Conservation (phyloP, 495 filamentous ascomycete genomes). For the Penicillium nucicola region DNA sequence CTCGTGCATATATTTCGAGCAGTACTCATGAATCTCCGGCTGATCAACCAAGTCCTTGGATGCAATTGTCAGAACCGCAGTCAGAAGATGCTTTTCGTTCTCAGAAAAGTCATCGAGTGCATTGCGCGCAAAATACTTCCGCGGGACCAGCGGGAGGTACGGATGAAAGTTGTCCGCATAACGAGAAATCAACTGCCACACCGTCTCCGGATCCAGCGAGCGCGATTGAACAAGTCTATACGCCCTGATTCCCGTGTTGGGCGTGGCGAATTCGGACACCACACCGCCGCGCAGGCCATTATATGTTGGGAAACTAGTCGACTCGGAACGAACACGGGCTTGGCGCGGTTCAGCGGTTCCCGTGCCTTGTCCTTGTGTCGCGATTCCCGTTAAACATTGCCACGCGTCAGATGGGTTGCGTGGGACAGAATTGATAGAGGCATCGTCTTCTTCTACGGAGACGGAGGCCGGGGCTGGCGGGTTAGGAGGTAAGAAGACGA, state of each 20-base stretch:
- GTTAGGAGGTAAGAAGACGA: slow-evolving; percentile 36
- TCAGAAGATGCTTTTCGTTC: slow-evolving; percentile 58
- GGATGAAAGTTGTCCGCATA: slow-evolving; percentile 59
- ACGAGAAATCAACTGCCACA: slow-evolving; percentile 50
- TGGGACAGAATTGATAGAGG: slow-evolving; percentile 39
- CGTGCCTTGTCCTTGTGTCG: slow-evolving; percentile 33
- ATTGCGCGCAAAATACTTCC: slow-evolving; percentile 48
- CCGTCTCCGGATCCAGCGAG: slow-evolving; percentile 42
- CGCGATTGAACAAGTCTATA: slow-evolving; percentile 52
- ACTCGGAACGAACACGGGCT: slow-evolving; percentile 20
- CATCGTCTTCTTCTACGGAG: slow-evolving; percentile 41
- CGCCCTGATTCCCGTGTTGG: slow-evolving; percentile 36
- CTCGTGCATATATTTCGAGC: slow-evolving; percentile 61
- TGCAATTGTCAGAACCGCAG: slow-evolving; percentile 59
- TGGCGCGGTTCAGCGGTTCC: slow-evolving; percentile 15
- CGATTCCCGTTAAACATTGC: slow-evolving; percentile 44
- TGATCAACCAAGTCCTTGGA: slow-evolving; percentile 58
- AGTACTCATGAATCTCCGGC: slow-evolving; percentile 55
- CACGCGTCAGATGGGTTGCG: slow-evolving; percentile 49
- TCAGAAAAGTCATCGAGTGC: slow-evolving; percentile 47
- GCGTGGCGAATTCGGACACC: slow-evolving; percentile 24
- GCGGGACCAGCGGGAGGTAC: slow-evolving; percentile 59
- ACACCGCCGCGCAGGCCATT: slow-evolving; percentile 28
- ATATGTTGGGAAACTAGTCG: slow-evolving; percentile 24
- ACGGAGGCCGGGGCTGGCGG: slow-evolving; percentile 25